These are phyloP conservation scores for Tolypocladium album DNA, from an alignment of 2,329 filamentous ascomycete species.

Conservation along the genomic window DNA sequence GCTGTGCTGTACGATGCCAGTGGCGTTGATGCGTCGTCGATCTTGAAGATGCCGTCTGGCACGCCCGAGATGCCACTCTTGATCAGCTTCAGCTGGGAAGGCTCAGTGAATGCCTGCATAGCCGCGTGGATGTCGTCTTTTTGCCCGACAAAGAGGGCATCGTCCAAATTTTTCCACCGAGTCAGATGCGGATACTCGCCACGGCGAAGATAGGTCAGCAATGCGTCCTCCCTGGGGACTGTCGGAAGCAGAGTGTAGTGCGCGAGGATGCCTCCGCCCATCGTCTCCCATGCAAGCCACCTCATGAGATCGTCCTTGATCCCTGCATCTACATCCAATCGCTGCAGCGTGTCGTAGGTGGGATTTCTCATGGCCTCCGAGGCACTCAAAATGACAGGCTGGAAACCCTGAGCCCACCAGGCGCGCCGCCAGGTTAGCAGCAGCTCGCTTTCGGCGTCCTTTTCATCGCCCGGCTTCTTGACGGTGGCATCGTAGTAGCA, in stretches of 20 bases:
- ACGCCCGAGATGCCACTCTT: constrained; percentile 55
- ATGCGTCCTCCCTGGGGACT: constrained; percentile 59
- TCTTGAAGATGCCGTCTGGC: constrained; percentile 46
- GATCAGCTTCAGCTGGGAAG: constrained; percentile 40
- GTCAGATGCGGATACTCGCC: constrained; percentile 67
- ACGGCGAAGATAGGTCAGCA: constrained; percentile 62
- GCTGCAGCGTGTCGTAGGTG: constrained; percentile 60
- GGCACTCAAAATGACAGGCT: constrained; percentile 67
- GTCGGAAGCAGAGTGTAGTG: constrained; percentile 80
- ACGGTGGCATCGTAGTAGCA: constrained; percentile 75
- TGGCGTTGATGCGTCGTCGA: constrained; percentile 53
- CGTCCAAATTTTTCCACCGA: constrained; percentile 60
- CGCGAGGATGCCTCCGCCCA: constrained; percentile 73
- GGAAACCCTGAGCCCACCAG: constrained; percentile 93
- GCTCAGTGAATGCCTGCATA: constrained; percentile 49
- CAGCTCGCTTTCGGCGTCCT: constrained; percentile 66
- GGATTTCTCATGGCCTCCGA: constrained; percentile 78
- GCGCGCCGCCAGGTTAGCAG: constrained; percentile 82
- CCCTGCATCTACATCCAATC: constrained; percentile 44
- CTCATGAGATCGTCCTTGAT: constrained; percentile 64
- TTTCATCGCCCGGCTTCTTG: constrained; percentile 50
- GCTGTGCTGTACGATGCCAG: constrained; percentile 68
- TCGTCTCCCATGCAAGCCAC: constrained; percentile 89
- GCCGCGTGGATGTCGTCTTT: constrained; percentile 52
- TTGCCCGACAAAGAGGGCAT: constrained; percentile 62